Base-by-base conservation (phyloP, 257 asterid genomes). In the Solanum stenotomum region DNA sequence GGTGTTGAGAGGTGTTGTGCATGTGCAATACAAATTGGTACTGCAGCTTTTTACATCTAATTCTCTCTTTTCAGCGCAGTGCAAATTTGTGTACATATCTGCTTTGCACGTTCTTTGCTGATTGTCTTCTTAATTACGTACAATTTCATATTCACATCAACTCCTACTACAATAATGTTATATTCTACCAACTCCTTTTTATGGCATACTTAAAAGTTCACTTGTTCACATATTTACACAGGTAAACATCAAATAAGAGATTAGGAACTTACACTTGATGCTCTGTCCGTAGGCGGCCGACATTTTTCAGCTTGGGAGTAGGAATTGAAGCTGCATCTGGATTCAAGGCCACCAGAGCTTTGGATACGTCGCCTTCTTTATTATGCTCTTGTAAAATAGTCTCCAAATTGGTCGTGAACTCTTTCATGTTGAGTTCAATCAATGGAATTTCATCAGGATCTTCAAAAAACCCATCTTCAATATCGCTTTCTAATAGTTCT, bases 371-470 rank as follows among this genome's bases (percentile, higher is more conserved):
- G 31, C 92, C 97, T 88, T 91, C 96, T 89, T 93, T 91, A 77
- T 89, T 92, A 71, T 92, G 92, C 83, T 87, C 93, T 89, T 93
- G 97, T 90, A 95, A 90, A 49, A 94, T 87, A 90, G 89, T 92
- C 90, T 94, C 94, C 87, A 95, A 89, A 89, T 93, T 95, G 89
- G 93, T 63, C 1, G 94, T 89, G 83, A 94, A 93, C 91, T 93
- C 96, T 89, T 97, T 94, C 13, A 97, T 88, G 87, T 93, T 91
- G 89, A 97, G 96, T 89, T 94, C 91, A 75, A 96, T 95, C 75
- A 92, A 92, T 35, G 99, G 99, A 88, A 97, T 97, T 87, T 97
- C 98, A 88, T 97, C 96, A 22, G 99, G 93, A 89, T 96, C 99
- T 77, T 94, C 98, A 86, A 88, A 93, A 90, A 91, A 93, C 22